A percentile compares a stretch with the other conserved stretches of the same genome.
Conservation (phyloP, 2,329 filamentous ascomycete genomes). For the Metarhizium anisopliae region DNA sequence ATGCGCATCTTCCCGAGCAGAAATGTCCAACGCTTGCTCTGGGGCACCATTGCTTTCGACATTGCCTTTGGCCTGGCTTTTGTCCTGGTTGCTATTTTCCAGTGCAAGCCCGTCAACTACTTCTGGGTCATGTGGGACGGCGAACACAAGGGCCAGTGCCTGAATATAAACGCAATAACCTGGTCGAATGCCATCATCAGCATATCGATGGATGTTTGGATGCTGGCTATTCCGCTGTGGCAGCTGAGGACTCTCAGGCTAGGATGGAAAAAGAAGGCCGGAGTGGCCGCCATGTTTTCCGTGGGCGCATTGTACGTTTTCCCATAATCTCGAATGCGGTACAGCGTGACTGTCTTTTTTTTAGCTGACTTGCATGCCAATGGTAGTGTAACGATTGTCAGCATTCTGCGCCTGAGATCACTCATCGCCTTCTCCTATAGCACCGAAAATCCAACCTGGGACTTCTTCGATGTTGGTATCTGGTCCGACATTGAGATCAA, state of each 20-base stretch:
- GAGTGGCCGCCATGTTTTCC: slow-evolving; percentile 29
- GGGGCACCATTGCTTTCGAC: slow-evolving; percentile 20
- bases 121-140: slow-evolving; percentile 32
- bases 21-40: slow-evolving; percentile 19
- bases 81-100: slow-evolving; percentile 21
- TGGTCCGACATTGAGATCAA: slow-evolving; percentile 19
- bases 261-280: slow-evolving; percentile 27
- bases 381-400: slow-evolving; percentile 13
- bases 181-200: slow-evolving; percentile 30
- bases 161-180: slow-evolving; percentile 25
- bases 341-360: background rate
- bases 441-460: slow-evolving; percentile 13
- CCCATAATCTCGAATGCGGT: background rate
- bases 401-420: slow-evolving; percentile 12
- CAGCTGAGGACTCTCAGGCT: slow-evolving; percentile 20
- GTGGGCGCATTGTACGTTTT: slow-evolving; percentile 25
- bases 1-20: slow-evolving; percentile 26
- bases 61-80: slow-evolving; percentile 19
- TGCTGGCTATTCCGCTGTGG: slow-evolving; percentile 28
- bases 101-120: slow-evolving; percentile 27
- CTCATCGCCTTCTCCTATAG: slow-evolving; percentile 10
- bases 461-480: slow-evolving; percentile 11
- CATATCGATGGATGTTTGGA: slow-evolving; percentile 29
- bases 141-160: slow-evolving; percentile 25
- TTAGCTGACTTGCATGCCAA: background rate